Evolutionary conservation across 805 yeast genomes (phyloP), one percentile per base, ranked within the genome.

Genomic region (Yamadazyma nakazawae): DNA sequence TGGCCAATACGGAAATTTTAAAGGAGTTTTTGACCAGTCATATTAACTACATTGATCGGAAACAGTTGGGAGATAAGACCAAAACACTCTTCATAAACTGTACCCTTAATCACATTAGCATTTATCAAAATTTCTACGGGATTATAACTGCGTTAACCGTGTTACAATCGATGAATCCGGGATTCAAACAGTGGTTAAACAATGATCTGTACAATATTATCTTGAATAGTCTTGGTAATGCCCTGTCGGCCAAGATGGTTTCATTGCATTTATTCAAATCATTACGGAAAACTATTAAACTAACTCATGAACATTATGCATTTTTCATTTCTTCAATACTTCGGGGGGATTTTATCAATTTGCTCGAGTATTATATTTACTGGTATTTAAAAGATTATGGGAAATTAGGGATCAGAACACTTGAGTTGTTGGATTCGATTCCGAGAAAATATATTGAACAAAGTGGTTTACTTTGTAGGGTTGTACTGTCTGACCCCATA

Each of bases 101-200:
- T 45, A 24, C 70, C 2, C 52, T 72, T 31, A 62, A 66, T 49
- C 75, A 70, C 51, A 49, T 70, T 18, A 57, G 56, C 28, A 42
- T 62, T 16, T 60, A 62, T 52, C 72, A 68, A 43, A 70, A 70
- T 51, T 62, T 63, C 39, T 54, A 70, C 2, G 75, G 68, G 0
- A 48, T 63, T 3, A 53, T 59, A 1, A 50, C 54, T 21, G 60
- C 54, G 0, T 45, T 70, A 14, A 40, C 43, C 3, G 50, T 52
- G 7, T 34, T 65, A 2, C 51, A 58, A 16, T 38, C 48, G 2
- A 13, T 51, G 5, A 55, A 65, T 38, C 43, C 52, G 2, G 36
- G 46, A 2, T 53, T 60, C 34, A 25, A 37, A 2, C 54, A 57
- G 14, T 67, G 68, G 69, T 48, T 70, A 3, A 54, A 66, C 43